Base-by-base conservation (phyloP, 306 rosid species). In the Rosa persica region DNA sequence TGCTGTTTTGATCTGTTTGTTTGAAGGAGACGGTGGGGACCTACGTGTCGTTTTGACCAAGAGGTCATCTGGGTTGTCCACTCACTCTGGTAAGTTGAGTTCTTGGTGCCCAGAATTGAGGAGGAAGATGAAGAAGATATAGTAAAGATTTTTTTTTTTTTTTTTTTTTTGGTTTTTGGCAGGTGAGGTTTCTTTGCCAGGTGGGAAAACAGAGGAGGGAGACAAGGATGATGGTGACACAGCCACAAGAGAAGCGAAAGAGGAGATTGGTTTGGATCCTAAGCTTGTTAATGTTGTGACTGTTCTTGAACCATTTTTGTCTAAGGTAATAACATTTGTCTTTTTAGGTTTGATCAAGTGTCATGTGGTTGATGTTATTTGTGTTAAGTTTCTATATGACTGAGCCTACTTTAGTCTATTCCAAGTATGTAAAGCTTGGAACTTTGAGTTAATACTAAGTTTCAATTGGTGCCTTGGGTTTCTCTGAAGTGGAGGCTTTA, bases 121-220 rank as follows among this genome's bases (percentile, higher is more conserved):
- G 42, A 42, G 68, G 43, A 23, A 51, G 15, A 30, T 40, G 23
- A 23, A 7, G 54, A 36, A 19, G 34, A 43, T 34, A 25, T 44
- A 42, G 42, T 40, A 48, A n/a, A 13, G 12, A 42, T 69, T 44
- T 62, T 40, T 12, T 55, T 64, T 43, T 13, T 43, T 66, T 20
- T 25, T 46, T 76, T 20, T 66, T 27, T 25, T 46, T 76, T 20
- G 49, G 27, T 47, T 25, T 23, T 0, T 74, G 55, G 79, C 90
- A 95, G 98, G 98, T 78, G 98, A 95, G 82, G 88, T 95, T 78
- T 81, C 98, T 17, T 88, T 95, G 89, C 98, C 98, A 0, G 98
- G 98, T 77, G 98, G 98, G 81, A 95, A 95, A 79, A 88, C 85
- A 17, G 98, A 95, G 58, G 97, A 92, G 79, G 97, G 97, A 54